Evolutionary conservation across 1,139 yeast species (phyloP).

Genomic region (Debaryomyces sp.): DNA sequence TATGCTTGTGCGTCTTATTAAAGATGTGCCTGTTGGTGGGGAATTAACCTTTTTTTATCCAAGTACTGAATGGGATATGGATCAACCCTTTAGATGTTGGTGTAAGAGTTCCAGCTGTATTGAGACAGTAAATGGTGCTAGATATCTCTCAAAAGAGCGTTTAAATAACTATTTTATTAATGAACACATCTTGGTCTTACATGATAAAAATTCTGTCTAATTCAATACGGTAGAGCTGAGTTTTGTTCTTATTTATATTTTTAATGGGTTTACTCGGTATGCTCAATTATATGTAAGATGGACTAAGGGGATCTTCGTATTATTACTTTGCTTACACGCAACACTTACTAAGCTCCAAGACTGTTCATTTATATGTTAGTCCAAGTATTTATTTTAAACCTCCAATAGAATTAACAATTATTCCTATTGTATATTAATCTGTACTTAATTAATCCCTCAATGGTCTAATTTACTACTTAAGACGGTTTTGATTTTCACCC

Average conservation of each 20-base stretch:
- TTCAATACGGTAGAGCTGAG: background rate
- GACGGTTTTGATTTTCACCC: too few species aligned
- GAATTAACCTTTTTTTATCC: slow-evolving; percentile 10
- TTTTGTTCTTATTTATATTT: background rate
- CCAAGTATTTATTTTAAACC: too few species aligned
- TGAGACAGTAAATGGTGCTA: slow-evolving; percentile 7
- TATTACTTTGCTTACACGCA: too few species aligned
- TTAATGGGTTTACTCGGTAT: background rate
- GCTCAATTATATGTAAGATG: background rate
- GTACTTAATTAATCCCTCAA: too few species aligned
- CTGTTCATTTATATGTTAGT: too few species aligned
- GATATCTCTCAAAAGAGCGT: slow-evolving; percentile 5
- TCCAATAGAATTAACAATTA: too few species aligned
- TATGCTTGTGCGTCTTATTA: slow-evolving; percentile 7
- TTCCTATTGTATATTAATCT: too few species aligned
- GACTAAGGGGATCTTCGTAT: too few species aligned
- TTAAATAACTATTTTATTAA: slow-evolving; percentile 7
- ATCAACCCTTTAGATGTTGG: slow-evolving; percentile 9
- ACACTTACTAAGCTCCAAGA: too few species aligned
- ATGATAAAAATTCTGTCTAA: background rate
- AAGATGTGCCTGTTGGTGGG: slow-evolving; percentile 7
- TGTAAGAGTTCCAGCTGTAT: slow-evolving; percentile 6
- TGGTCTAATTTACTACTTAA: too few species aligned
- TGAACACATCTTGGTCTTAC: slow-evolving; percentile 7
- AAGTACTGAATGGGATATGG: slow-evolving; percentile 11